Evolutionary conservation across 768 basidiomycete genomes (phyloP).

Genomic region (Lactarius hatsudake): DNA sequence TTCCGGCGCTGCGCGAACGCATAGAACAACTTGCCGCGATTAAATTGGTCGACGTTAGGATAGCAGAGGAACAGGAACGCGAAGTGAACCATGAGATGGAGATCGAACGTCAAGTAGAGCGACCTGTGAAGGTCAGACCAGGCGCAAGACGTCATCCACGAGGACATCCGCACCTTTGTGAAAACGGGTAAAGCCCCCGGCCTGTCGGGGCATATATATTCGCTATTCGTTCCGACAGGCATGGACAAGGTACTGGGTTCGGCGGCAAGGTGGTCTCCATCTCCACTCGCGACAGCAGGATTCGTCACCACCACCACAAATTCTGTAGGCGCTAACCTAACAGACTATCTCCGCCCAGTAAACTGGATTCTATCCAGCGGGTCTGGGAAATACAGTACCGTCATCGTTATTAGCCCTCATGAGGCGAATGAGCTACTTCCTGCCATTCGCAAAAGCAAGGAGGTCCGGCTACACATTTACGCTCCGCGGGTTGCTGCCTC

Average conservation of each 20-base stretch:
- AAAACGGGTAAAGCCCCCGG: conserved; percentile 5
- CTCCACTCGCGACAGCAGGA: conserved; percentile 15
- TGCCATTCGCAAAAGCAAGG: conserved; percentile 12
- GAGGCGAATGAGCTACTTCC: conserved; percentile 23
- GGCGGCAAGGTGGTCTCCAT: conserved; percentile 5
- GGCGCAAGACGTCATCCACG: not conserved
- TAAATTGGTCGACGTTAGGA: conserved; percentile 3
- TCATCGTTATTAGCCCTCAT: conserved; percentile 19
- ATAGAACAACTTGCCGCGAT: conserved; percentile 10
- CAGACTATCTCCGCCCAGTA: conserved; percentile 21
- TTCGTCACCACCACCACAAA: conserved; percentile 9
- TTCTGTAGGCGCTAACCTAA: not conserved
- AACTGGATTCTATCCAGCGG: conserved; percentile 21
- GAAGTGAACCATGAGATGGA: conserved; percentile 24
- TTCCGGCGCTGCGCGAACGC: conserved; percentile 13
- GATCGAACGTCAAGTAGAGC: conserved; percentile 16
- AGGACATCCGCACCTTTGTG: conserved; percentile 15
- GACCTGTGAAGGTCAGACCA: conserved; percentile 7
- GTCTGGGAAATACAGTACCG: conserved; percentile 2
- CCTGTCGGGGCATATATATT: not conserved
- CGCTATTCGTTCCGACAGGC: conserved; percentile 5
- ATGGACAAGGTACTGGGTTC: not conserved
- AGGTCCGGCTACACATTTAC: conserved; percentile 19
- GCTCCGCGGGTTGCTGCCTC: conserved; percentile 12
- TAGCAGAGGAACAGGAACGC: conserved; percentile 23